A percentile compares a stretch with the other conserved stretches of the same genome.
These are phyloP conservation scores for Narthecium ossifragum DNA, from an alignment of 106 monocot species.

Conservation along the genomic window DNA sequence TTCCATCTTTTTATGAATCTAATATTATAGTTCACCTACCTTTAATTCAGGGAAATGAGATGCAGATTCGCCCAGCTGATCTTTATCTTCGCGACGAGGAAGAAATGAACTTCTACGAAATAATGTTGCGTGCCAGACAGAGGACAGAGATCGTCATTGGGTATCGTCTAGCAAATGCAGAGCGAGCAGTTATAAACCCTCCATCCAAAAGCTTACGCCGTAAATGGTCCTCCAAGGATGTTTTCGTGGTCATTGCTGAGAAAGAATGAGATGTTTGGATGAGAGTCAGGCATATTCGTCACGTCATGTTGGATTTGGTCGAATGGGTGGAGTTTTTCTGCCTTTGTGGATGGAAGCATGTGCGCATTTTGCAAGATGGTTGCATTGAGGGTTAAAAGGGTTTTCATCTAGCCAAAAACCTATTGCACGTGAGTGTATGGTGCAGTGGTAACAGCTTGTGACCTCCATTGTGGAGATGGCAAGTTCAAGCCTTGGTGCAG, in stretches of 20 bases:
- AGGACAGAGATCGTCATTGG: slow-evolving; percentile 65
- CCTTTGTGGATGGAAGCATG: too few relatives aligned
- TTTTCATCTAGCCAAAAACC: too few relatives aligned
- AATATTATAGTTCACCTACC: neutral
- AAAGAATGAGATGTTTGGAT: slow-evolving; percentile 41
- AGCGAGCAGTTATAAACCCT: slow-evolving; percentile 58
- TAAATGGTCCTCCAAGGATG: slow-evolving; percentile 52
- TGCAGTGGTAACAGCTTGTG: too few relatives aligned
- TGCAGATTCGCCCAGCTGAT: slow-evolving; percentile 55
- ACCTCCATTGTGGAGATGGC: too few relatives aligned
- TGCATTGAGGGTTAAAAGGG: too few relatives aligned
- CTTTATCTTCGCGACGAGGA: slow-evolving; percentile 55
- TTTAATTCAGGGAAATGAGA: slow-evolving; percentile 51
- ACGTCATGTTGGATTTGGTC: too few relatives aligned
- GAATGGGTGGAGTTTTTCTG: too few relatives aligned
- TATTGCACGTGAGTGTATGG: too few relatives aligned
- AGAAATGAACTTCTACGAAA: slow-evolving; percentile 54
- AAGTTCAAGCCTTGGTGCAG: too few relatives aligned
- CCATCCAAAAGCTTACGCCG: slow-evolving; percentile 27
- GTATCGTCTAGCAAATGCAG: slow-evolving; percentile 39
- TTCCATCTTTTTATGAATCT: too few relatives aligned
- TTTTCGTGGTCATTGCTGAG: slow-evolving; percentile 63
- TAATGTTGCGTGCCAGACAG: slow-evolving; percentile 49
- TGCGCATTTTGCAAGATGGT: too few relatives aligned
- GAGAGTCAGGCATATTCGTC: too few relatives aligned